phyloP scores from a whole-genome alignment of 441 rosid genomes.

The Aleurites moluccanus region DNA sequence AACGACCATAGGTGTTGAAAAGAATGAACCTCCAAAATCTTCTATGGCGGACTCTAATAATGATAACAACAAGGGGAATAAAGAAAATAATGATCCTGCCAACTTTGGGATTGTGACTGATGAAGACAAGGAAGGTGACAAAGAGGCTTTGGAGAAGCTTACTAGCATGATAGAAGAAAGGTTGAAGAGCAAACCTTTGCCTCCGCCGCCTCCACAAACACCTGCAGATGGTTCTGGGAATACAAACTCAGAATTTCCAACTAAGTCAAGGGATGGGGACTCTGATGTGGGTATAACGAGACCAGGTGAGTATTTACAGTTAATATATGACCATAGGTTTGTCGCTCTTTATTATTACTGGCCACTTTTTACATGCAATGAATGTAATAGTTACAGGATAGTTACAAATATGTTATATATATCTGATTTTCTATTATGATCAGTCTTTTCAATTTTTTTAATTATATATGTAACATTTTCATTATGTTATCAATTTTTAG shows the following conservation, averaged over 20 bases:
- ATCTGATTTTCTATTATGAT: too few relatives aligned
- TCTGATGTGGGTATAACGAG: slow-evolving; percentile 46
- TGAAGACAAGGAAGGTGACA: slow-evolving; percentile 83
- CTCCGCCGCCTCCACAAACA: slow-evolving; percentile 70
- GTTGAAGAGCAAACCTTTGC: slow-evolving; percentile 76
- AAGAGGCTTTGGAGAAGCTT: slow-evolving; percentile 71
- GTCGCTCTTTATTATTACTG: neutral
- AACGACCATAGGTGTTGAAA: slow-evolving; percentile 38
- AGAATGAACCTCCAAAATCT: slow-evolving; percentile 40
- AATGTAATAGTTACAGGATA: neutral
- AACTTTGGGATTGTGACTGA: slow-evolving; percentile 73
- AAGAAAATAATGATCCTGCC: slow-evolving; percentile 57
- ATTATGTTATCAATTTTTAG: too few relatives aligned
- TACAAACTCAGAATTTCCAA: slow-evolving; percentile 48
- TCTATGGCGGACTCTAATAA: slow-evolving; percentile 46
- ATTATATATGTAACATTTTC: too few relatives aligned
- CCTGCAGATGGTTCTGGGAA: slow-evolving; percentile 52
- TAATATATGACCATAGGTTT: neutral
- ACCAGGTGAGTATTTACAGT: slow-evolving; percentile 47
- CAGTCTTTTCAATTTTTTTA: too few relatives aligned
- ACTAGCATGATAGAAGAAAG: slow-evolving; percentile 77
- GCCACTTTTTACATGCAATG: neutral
- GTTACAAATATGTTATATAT: too few relatives aligned
- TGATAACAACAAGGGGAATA: slow-evolving; percentile 49
- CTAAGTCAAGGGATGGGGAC: slow-evolving; percentile 71